Evolutionary conservation across 2,329 filamentous ascomycete species (phyloP), one percentile per base, ranked within the genome.

Genomic region (Hypocrella siamensis): DNA sequence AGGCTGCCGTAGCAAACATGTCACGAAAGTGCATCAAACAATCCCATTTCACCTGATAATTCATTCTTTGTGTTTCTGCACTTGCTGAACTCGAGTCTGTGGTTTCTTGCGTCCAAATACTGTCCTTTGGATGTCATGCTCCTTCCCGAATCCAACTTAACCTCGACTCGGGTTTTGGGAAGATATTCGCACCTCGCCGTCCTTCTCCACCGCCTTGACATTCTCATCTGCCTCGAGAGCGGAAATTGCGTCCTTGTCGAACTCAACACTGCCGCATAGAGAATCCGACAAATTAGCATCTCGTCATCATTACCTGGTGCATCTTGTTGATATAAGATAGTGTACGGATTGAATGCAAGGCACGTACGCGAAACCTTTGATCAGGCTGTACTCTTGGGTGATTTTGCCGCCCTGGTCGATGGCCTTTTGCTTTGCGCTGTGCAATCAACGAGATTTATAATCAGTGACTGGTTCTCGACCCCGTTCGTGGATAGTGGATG

Each of bases 331-430:
- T 14, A 5, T 28, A 16, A 6, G n/a, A n/a, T n/a, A n/a, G n/a
- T n/a, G n/a, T n/a, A n/a, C n/a, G n/a, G n/a, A n/a, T n/a, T n/a
- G n/a, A n/a, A n/a, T n/a, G n/a, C n/a, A n/a, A n/a, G n/a, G 25
- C 25, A 65, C 81, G 44, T 74, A 94, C 88, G 81, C 77, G 63
- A 94, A 94, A 36, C 79, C 86, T 63, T 88, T 92, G 68, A 93
- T 85, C 46, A 93, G 59, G 38, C 61, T 77, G 65, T 83, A 93
- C 54, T 90, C 81, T 45, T 90, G 75, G 34, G 61, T 72, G 60
- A 96, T 90, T 56, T 72, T 74, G 52, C 85, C 88, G 49, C 88
- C 88, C 52, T 88, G 73, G 26, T 78, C 68, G 37, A 53, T 60
- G 44, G 76, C 80, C 36, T 76, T 61, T 53, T 86, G 61, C 74